Evolutionary conservation across 2,329 filamentous ascomycete species (phyloP).

Genomic region (Trichoderma koningii): DNA sequence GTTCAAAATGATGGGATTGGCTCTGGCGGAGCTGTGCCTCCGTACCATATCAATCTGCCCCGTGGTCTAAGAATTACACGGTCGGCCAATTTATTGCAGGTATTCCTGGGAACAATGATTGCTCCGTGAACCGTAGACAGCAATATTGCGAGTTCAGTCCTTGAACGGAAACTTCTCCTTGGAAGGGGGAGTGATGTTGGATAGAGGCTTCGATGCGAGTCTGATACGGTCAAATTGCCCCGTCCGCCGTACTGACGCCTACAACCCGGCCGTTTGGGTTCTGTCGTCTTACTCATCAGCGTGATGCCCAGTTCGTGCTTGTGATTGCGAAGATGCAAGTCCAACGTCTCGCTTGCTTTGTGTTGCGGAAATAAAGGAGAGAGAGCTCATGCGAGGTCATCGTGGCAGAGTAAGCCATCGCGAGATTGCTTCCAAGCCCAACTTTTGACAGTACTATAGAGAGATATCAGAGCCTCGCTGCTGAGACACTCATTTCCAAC

Average conservation of each 20-base stretch:
- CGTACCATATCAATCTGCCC: neutral
- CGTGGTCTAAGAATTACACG: constrained; percentile 3
- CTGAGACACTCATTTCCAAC: neutral
- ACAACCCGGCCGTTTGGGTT: constrained; percentile 8
- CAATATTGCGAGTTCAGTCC: neutral
- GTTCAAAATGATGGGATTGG: neutral
- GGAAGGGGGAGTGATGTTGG: neutral
- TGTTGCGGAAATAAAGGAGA: too few relatives aligned
- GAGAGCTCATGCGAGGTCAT: too few relatives aligned
- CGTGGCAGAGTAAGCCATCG: neutral
- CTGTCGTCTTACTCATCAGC: neutral
- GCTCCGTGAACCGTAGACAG: neutral
- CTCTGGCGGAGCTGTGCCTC: constrained; percentile 4
- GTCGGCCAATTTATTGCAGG: neutral
- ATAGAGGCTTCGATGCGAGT: constrained; percentile 12
- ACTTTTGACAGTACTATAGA: neutral
- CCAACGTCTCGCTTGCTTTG: too few relatives aligned
- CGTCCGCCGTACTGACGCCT: constrained; percentile 8
- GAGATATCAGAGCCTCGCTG: neutral
- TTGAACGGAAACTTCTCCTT: neutral
- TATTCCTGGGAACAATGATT: constrained; percentile 2
- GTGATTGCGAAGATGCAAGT: too few relatives aligned
- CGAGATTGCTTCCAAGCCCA: neutral
- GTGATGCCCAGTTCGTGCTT: neutral
- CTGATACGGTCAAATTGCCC: constrained; percentile 6